phyloP scores from a whole-genome alignment of 2,329 filamentous ascomycete genomes.

The Fusarium sp. region DNA sequence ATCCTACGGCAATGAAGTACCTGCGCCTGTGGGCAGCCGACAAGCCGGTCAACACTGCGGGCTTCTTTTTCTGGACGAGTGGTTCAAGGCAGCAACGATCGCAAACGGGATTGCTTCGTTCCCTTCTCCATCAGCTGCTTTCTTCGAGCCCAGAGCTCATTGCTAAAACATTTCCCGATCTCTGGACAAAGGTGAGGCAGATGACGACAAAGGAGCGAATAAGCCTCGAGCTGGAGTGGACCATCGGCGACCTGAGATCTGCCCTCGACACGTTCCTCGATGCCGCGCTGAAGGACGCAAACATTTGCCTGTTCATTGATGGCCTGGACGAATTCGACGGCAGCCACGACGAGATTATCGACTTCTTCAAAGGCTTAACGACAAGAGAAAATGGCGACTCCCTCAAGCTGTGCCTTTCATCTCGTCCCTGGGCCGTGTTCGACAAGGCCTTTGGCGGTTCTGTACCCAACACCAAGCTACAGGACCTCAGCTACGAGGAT shows the following conservation, averaged over 20 bases:
- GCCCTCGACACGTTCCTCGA: conserved; percentile 43
- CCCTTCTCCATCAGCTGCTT: conserved; percentile 53
- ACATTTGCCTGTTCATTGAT: conserved; percentile 49
- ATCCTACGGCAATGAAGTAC: conserved; percentile 23
- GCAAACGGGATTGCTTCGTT: conserved; percentile 52
- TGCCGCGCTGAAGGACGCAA: conserved; percentile 30
- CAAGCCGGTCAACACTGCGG: conserved; percentile 48
- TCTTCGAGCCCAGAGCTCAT: conserved; percentile 42
- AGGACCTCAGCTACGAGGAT: conserved; percentile 44
- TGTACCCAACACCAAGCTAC: conserved; percentile 44
- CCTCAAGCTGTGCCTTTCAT: conserved; percentile 51
- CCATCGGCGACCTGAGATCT: conserved; percentile 43
- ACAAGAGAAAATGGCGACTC: conserved; percentile 13
- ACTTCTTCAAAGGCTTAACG: conserved; percentile 45
- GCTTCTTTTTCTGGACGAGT: conserved; percentile 61
- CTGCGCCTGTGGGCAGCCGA: conserved; percentile 45
- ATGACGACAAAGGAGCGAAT: conserved; percentile 51
- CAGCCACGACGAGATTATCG: conserved; percentile 43
- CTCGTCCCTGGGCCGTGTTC: conserved; percentile 48
- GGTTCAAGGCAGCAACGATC: conserved; percentile 54
- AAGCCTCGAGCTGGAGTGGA: conserved; percentile 47
- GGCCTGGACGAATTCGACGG: conserved; percentile 52
- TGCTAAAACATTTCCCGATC: conserved; percentile 40
- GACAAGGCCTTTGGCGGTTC: conserved; percentile 40
- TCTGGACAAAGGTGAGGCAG: conserved; percentile 45